These are phyloP conservation scores for Leccinum aurantiacum DNA, from an alignment of 768 basidiomycete genomes.

Conservation along the genomic window DNA sequence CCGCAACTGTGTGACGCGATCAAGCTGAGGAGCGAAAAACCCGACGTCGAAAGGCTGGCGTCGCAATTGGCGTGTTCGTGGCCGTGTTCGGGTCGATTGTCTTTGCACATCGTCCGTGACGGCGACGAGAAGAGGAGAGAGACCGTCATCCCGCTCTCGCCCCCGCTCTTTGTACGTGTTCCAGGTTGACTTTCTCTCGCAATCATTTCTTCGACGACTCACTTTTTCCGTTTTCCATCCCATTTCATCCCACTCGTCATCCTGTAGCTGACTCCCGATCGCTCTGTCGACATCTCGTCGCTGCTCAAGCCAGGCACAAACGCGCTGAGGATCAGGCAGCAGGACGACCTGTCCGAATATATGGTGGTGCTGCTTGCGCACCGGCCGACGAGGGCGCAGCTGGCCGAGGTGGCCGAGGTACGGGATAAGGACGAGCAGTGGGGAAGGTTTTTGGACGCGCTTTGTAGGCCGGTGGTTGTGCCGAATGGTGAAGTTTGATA, in stretches of 20 bases:
- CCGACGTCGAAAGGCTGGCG: conserved; percentile 22
- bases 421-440: conserved; percentile 20
- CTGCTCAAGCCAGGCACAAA: conserved; percentile 44
- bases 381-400: conserved; percentile 47
- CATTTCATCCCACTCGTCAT: not conserved
- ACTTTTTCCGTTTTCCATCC: not conserved
- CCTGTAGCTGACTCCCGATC: conserved; percentile 45
- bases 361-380: conserved; percentile 50
- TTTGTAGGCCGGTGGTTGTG: conserved; percentile 14
- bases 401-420: conserved; percentile 27
- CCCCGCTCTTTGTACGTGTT: conserved; percentile 39
- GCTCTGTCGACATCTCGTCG: conserved; percentile 51
- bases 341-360: conserved; percentile 43
- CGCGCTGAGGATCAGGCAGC: conserved; percentile 43
- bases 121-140: conserved; percentile 5
- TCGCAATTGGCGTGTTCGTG: conserved; percentile 39
- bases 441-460: conserved; percentile 15
- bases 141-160: conserved; percentile 22
- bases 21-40: conserved; percentile 14
- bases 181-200: not conserved
- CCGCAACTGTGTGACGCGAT: conserved; percentile 21
- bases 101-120: conserved; percentile 10
- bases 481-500: not conserved
- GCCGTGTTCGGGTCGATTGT: conserved; percentile 37
- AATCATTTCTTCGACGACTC: not conserved